Evolutionary conservation across 352 stramenopile genomes (phyloP), one percentile per base, ranked within the genome.

Genomic region (Globisporangium nodosum): DNA sequence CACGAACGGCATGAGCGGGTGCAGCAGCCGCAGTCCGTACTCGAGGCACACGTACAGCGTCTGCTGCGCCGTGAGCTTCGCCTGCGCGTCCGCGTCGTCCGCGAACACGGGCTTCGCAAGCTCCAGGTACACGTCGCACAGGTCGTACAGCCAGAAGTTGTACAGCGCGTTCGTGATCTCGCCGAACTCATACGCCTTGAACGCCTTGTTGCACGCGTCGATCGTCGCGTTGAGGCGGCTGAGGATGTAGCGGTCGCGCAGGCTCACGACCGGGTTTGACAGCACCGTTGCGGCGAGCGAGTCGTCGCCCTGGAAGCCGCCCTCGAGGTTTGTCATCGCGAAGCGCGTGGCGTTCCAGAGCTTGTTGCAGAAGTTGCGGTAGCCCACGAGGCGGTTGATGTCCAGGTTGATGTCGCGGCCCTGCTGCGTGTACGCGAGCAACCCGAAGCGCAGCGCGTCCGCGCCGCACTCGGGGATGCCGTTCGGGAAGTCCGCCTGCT

Each of bases 361-460:
- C 76, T 99, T 99, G 87, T 99, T 99, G 67, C 98, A 99, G 72
- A 99, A 99, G 74, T 99, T 97, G 57, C 98, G 90, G 76, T 99
- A 99, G 31, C 94, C 96, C 47, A 99, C 96, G 20, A 99, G 85
- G 59, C 97, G 90, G 57, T 99, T 98, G 68, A 99, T 99, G 76
- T 99, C 97, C 56, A 99, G 73, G 74, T 99, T 99, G 63, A 99
- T 98, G 76, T 99, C 97, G 47, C 97, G 90, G 63, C 87, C 86
- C 65, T 96, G 86, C 57, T 91, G 81, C 42, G 82, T 92, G 77
- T 99, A 99, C 16, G 96, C 89, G 39, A 99, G 74, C 16, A 99
- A 81, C 57, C 97, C 97, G 62, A 99, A 99, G 43, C 98, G 91
- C 27, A 99, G 85, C 27, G 97, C 97, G 68, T 99, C 98, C 1